Evolutionary conservation across 768 basidiomycete genomes (phyloP), one percentile per base, ranked within the genome.

Genomic region (Psilocybe cubensis): DNA sequence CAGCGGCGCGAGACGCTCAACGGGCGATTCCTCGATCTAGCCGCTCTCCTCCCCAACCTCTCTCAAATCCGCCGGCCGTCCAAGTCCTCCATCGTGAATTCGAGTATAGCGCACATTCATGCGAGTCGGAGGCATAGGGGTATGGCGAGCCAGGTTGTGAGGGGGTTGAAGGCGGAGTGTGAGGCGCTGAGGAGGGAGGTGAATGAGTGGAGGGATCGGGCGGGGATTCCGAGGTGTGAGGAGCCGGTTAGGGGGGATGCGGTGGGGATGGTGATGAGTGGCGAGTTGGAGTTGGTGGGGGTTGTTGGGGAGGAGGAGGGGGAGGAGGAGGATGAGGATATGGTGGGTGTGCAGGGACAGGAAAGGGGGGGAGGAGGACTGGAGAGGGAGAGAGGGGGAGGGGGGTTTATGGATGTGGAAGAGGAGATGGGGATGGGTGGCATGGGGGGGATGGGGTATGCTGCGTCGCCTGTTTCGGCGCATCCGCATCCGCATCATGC

Each of bases 11-110:
- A 98, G 78, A 95, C 91, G 43, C 78, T 98, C 50, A 99, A 98
- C 70, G 85, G 90, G 52, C 84, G 94, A 25, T 29, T 46, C 25
- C 66, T 94, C 92, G 92, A 94, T 66, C 91, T 98, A 47, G 96
- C 96, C 57, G 86, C 88, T 6, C 83, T 97, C 35, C 86, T 98
- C 18, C 94, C 96, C 48, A 92, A 95, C 68, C 86, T 97, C 54
- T 90, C 91, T 10, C 85, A 92, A 67, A 91, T 94, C 72, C 89
- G 95, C 61, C 87, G 96, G 27, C 97, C 97, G 0, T 94, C 92
- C 70, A 99, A 99, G 76, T 92, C 92, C 3, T 90, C 92, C 59
- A 98, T 98, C 72, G 96, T 99, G 73, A 97, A 97, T 74, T 94
- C 91, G 29, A 92, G 90, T 43, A 97, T 98, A 70, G 87, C 93